Evolutionary conservation across 2,329 filamentous ascomycete species (phyloP), one percentile per base, ranked within the genome.

Genomic region (Penicillium sp.): DNA sequence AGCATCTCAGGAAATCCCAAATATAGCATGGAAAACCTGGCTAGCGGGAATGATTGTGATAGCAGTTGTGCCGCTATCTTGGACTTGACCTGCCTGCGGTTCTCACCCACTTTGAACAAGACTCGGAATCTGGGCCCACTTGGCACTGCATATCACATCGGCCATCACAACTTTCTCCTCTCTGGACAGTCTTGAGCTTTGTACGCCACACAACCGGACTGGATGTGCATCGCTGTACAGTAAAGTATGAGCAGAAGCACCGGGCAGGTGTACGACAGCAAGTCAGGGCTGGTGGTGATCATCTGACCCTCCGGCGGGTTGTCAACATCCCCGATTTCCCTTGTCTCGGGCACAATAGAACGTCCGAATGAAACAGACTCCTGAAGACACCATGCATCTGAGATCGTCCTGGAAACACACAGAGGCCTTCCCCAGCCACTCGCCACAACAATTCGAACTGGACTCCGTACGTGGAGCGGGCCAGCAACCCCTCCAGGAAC

Each of bases 251-350:
- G 8, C 40, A 19, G 14, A 48, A 28, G 6, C 14, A 30, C 30
- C 45, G 16, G 40, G 6, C 16, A 51, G 16, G 16, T 35, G 46
- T 51, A 14, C 35, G 8, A 37, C 19, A n/a, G 22, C 7, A 19
- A 37, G 26, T 60, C 63, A 66, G 56, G 58, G 56, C 65, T 61
- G 26, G 55, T 22, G 2, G 16, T 10, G 49, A 48, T 65, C 63
- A 67, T 65, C 63, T 62, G 61, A 65, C 46, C 5, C 57, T 33
- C 57, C 46, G 40, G 42, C 48, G 54, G 25, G 25, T 66, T 63
- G 62, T 35, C 55, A 65, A 61, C 46, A 56, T 46, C 19, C 10
- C 13, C 28, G 10, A 56, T 46, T 16, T 6, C 13, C 28, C 28
- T 30, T 64, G 63, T 64, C 52, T 65, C 58, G 48, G n/a, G 14